Percentiles rank a stretch among this genome's conserved stretches.
phyloP scores from a whole-genome alignment of 1,139 yeast species.

The Pneumocystis jirovecii region DNA sequence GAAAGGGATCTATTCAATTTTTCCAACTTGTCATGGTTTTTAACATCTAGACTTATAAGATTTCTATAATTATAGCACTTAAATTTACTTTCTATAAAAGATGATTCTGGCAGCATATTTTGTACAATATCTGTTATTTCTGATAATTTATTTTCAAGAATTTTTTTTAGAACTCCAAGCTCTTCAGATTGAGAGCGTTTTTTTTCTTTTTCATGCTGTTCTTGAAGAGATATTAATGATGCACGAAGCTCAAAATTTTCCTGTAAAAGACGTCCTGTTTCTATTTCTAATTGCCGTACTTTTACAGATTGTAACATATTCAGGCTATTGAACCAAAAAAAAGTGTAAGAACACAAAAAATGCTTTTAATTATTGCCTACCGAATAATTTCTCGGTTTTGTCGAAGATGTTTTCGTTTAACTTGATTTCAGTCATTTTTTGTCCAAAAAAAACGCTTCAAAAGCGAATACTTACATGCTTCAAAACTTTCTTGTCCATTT shows the following conservation, averaged over 20 bases:
- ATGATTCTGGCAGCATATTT: not conserved
- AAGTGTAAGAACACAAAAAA: not conserved
- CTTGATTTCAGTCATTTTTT: not conserved
- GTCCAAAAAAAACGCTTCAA: not conserved
- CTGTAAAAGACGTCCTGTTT: not conserved
- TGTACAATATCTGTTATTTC: not conserved
- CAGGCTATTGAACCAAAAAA: not conserved
- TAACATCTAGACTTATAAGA: not conserved
- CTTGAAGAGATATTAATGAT: not conserved
- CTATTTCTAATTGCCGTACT: not conserved
- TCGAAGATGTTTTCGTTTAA: constrained; percentile 1
- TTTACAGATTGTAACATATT: not conserved
- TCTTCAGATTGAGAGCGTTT: not conserved
- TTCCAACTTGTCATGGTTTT: not conserved
- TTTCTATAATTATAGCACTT: not conserved
- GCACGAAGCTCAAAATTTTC: not conserved
- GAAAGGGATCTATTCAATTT: not conserved
- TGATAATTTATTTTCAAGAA: not conserved
- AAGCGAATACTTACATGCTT: not conserved
- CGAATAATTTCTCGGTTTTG: constrained; percentile 2
- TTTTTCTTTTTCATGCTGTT: not conserved
- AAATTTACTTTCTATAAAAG: not conserved
- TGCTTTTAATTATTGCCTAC: not conserved
- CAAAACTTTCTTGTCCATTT: not conserved
- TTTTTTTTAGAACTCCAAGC: not conserved